Percentiles rank a stretch among this genome's conserved stretches.
Conservation (phyloP, 768 basidiomycete species). For the Tulasnella sp. region DNA sequence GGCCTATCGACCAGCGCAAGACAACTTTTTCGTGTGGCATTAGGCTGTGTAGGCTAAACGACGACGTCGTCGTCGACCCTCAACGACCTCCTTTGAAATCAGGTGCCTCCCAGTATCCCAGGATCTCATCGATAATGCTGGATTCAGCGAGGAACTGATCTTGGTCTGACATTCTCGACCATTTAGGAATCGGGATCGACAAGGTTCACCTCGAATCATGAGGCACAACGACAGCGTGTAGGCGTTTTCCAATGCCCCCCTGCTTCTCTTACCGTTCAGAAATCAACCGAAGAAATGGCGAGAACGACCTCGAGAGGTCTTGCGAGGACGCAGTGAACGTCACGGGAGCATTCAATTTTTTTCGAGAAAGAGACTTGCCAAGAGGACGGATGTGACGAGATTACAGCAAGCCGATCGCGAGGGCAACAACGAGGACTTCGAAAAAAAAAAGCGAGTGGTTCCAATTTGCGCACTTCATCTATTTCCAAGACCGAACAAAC, state of each 20-base stretch:
- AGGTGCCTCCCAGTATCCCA: not conserved
- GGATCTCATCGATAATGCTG: not conserved
- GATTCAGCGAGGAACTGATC: not conserved
- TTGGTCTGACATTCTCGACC: not conserved
- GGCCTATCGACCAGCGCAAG: not conserved
- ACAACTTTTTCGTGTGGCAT: not conserved
- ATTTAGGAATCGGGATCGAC: not conserved
- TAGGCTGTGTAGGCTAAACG: not conserved
- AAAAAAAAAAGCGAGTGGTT: not conserved
- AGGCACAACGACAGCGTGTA: not conserved
- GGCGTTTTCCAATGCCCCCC: not conserved
- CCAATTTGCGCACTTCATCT: not conserved
- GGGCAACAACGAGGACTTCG: not conserved
- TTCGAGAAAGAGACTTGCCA: not conserved
- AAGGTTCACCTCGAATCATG: not conserved
- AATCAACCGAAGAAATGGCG: not conserved
- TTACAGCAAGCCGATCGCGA: not conserved
- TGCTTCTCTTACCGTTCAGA: not conserved
- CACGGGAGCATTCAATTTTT: not conserved
- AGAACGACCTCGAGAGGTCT: not conserved
- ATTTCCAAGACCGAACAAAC: constrained; percentile 9
- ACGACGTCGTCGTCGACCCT: not conserved
- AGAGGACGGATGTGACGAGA: not conserved
- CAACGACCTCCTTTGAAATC: not conserved
- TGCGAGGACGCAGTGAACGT: not conserved